Percentiles rank a stretch among this genome's conserved stretches.
These are phyloP conservation scores for Monosporascus sp. DNA, from an alignment of 2,329 filamentous ascomycete genomes.

Conservation along the genomic window DNA sequence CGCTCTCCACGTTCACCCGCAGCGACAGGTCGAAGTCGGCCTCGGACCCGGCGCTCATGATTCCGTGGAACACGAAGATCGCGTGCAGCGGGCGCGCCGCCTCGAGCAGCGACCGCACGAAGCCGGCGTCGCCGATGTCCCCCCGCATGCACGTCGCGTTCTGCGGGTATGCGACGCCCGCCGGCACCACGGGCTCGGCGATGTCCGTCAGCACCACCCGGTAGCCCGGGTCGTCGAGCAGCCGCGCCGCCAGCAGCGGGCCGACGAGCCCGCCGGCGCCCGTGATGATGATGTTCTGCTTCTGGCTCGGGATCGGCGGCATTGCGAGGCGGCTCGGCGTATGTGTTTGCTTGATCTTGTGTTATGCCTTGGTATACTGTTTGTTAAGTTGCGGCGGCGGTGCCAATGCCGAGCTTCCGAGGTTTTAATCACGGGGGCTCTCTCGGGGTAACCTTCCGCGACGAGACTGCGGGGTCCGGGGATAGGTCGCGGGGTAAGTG, in stretches of 20 bases:
- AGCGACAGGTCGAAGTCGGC: constrained; percentile 55
- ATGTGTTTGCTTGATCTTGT: too few relatives aligned
- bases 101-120: constrained; percentile 35
- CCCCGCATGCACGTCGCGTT: constrained; percentile 46
- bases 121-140: constrained; percentile 37
- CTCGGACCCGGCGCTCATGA: constrained; percentile 62
- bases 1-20: constrained; percentile 56
- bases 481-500: too few relatives aligned
- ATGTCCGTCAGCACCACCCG: constrained; percentile 48
- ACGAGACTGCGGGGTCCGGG: too few relatives aligned
- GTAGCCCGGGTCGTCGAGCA: constrained; percentile 35
- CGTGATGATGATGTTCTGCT: constrained; percentile 30
- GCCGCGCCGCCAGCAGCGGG: constrained; percentile 32
- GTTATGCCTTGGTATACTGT: too few relatives aligned
- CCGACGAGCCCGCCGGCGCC: constrained; percentile 30
- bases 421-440: too few relatives aligned
- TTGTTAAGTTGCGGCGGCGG: too few relatives aligned
- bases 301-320: constrained; percentile 14
- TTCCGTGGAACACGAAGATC: constrained; percentile 60
- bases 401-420: too few relatives aligned
- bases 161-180: constrained; percentile 40
- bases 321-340: constrained; percentile 4
- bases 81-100: constrained; percentile 43
- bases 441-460: too few relatives aligned
- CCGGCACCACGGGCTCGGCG: constrained; percentile 44